Conservation (phyloP, 164 flowering plant genomes). For the Platanus orientalis region DNA sequence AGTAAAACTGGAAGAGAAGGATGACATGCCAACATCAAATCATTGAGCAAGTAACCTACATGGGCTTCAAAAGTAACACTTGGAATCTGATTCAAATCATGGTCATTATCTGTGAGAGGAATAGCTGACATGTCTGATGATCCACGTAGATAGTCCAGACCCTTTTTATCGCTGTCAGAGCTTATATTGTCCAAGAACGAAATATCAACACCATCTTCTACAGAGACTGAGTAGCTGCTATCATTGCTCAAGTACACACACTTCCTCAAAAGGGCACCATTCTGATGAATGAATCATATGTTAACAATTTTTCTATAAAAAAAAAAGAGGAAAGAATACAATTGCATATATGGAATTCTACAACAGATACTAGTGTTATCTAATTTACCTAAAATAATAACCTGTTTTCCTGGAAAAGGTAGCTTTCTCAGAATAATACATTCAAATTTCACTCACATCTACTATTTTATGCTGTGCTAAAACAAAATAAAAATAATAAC, state of each 20-base stretch:
- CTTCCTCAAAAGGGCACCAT: constrained; percentile 79
- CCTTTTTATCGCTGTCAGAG: constrained; percentile 29
- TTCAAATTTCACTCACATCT: too few relatives aligned
- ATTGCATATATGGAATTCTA: too few relatives aligned
- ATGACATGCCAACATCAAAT: too few relatives aligned
- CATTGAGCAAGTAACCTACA: constrained; percentile 53
- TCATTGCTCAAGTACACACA: constrained; percentile 73
- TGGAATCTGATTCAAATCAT: constrained; percentile 30
- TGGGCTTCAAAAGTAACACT: constrained; percentile 96
- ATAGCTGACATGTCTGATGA: constrained; percentile 27
- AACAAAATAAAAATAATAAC: too few relatives aligned
- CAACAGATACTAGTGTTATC: too few relatives aligned
- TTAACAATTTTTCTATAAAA: too few relatives aligned
- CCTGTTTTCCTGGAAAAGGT: too few relatives aligned
- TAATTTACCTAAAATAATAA: too few relatives aligned
- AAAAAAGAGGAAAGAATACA: too few relatives aligned
- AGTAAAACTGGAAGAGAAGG: too few relatives aligned
- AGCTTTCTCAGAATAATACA: too few relatives aligned
- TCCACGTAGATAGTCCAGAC: constrained; percentile 22
- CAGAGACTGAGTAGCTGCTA: constrained; percentile 73
- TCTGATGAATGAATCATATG: constrained; percentile 37
- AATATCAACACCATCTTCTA: constrained; percentile 84
- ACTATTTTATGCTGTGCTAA: too few relatives aligned
- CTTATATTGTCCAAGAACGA: constrained; percentile 33
- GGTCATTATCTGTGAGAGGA: constrained; percentile 17